Base-by-base conservation (phyloP, 148 eudicot species). In the Agrostemma githago region DNA sequence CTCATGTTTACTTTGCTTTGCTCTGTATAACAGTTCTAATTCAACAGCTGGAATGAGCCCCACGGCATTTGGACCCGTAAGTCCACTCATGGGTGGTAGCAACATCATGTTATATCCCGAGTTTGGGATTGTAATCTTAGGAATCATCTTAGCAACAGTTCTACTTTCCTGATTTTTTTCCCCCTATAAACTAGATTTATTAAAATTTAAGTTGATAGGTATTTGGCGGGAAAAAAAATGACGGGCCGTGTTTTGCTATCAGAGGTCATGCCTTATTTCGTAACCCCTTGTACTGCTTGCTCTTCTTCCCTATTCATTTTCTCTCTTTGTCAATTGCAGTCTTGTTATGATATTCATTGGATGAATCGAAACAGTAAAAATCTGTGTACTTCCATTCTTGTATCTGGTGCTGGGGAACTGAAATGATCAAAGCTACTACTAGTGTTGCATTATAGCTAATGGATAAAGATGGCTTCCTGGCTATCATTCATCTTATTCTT, bases 1-100 rank as follows among this genome's bases (percentile, higher is more conserved):
- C 68, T 67, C 53, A 8, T 67, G 54, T 51, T 67, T 17, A 44
- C 20, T 20, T 70, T 7, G 2, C 12, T 17, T 20, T 15, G 21
- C 34, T 39, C 77, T 62, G 68, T 21, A 9, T 72, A 62, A 79
- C 93, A 91, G 97, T 76, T 62, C 81, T 40, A 85, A 85, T 78
- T 79, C 86, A 0, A 82, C 85, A 34, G 68, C 76, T 6, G 73
- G 75, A 77, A 66, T 81, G 75, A 71, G 88, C 51, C 84, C 96
- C n/a, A 9, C 83, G 4, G 93, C 88, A 48, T 62, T 81, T 53
- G 97, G 85, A 85, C 97, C 97, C 6, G 85, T 75, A 5, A 79
- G 90, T 67, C 86, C 90, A 2, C 41, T 78, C 4, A 79, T 66
- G 69, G 82, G 83, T 21, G 54, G 78, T 73, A 42, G 79, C 15